phyloP scores from a whole-genome alignment of 495 filamentous ascomycete species.

The Mytilinidion resinicola region DNA sequence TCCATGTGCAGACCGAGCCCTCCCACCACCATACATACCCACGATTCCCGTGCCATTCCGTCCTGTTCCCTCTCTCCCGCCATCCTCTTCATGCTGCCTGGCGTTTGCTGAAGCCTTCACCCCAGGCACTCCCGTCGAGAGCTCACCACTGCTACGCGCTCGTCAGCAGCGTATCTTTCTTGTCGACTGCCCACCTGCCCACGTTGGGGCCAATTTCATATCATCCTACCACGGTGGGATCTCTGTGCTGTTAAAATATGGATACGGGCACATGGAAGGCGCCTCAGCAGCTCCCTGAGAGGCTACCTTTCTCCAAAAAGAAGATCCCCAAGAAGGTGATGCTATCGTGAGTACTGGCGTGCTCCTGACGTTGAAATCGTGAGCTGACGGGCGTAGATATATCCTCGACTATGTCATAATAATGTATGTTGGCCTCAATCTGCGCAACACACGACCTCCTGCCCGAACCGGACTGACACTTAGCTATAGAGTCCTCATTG shows the following conservation, averaged over 20 bases:
- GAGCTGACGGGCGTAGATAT: slow-evolving; percentile 45
- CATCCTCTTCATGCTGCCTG: too few relatives aligned
- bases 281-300: slow-evolving; percentile 30
- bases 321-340: slow-evolving; percentile 45
- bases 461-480: slow-evolving; percentile 28
- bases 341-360: slow-evolving; percentile 43
- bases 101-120: too few relatives aligned
- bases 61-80: too few relatives aligned
- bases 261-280: not conserved
- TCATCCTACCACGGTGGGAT: too few relatives aligned
- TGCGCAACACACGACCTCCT: slow-evolving; percentile 25
- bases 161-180: too few relatives aligned
- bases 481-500: slow-evolving; percentile 41
- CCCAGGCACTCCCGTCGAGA: too few relatives aligned
- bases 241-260: too few relatives aligned
- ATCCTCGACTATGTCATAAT: slow-evolving; percentile 64
- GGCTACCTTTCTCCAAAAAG: slow-evolving; percentile 50
- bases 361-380: slow-evolving; percentile 2
- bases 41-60: too few relatives aligned
- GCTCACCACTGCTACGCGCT: too few relatives aligned
- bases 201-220: too few relatives aligned
- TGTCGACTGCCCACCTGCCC: too few relatives aligned
- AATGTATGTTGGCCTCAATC: slow-evolving; percentile 42
- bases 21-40: not conserved
- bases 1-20: not conserved